Base-by-base conservation (phyloP, 768 basidiomycete genomes). In the Terana coerulea region DNA sequence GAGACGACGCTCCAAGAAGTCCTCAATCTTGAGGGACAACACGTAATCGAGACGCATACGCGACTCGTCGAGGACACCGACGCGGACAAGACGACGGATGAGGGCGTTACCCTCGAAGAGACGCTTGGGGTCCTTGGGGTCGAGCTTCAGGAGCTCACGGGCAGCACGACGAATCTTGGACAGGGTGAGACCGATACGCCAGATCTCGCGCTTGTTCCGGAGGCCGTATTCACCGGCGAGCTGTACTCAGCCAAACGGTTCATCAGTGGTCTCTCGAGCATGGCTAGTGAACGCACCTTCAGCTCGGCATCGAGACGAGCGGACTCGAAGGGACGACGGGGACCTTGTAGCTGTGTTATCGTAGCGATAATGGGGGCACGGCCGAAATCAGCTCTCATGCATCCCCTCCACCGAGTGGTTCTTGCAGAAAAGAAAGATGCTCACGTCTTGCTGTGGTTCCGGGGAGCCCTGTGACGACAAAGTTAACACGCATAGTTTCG, bases 41-140 rank as follows among this genome's bases (percentile, higher is more conserved):
- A 98, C 97, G 86, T 99, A 99, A 88, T 99, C 97, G 75, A 99
- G 91, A 73, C 95, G 86, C 97, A 99, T 98, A 72, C 95, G 88
- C 59, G 82, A 74, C 80, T 99, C 97, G 70, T 98, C 97, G 72
- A 99, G 88, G 79, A 99, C 97, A 80, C 97, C 97, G 65, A 99
- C 98, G 65, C 97, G 94, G 52, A 99, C 95, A 62, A 99, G 89
- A 71, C 95, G 89, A 59, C 84, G 80, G 70, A 97, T 95, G 66
- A 95, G 83, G 65, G 93, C 93, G 73, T 97, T 97, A 71, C 92
- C 93, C 79, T 98, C 97, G 81, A 99, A 98, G 55, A 98, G 91
- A 74, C 97, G 91, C 79, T 98, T 98, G 68, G 97, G 94, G 76
- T 98, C 97, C 74, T 99, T 98, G 75, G 83, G 88, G 61, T 99